A percentile compares a stretch with the other conserved stretches of the same genome.
These are phyloP conservation scores for Boletus fagicola DNA, from an alignment of 768 basidiomycete genomes.

Conservation along the genomic window DNA sequence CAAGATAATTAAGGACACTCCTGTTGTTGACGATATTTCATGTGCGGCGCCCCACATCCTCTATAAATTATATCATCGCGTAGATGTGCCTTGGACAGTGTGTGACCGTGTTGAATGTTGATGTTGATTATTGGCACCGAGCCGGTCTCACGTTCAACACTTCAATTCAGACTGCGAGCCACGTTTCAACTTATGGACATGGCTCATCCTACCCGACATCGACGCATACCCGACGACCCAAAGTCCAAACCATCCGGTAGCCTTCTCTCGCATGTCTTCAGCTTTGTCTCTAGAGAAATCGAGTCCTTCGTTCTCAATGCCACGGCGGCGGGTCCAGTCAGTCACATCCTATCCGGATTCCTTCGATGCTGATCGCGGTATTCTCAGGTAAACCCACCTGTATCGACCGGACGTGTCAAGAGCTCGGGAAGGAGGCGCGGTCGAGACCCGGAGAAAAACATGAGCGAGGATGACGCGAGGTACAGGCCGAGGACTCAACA, in stretches of 20 bases:
- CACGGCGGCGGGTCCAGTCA: slow-evolving; percentile 43
- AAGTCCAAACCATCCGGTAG: slow-evolving; percentile 30
- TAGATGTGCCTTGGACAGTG: slow-evolving; percentile 12
- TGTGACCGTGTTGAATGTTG: slow-evolving; percentile 1
- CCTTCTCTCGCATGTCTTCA: slow-evolving; percentile 61
- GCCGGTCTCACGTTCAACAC: slow-evolving; percentile 20
- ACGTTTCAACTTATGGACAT: slow-evolving; percentile 5
- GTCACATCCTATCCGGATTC: not conserved
- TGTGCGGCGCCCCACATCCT: slow-evolving; percentile 2
- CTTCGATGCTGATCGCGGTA: slow-evolving; percentile 4
- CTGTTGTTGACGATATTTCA: slow-evolving; percentile 8
- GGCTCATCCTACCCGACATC: slow-evolving; percentile 8
- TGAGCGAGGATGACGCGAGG: slow-evolving; percentile 15
- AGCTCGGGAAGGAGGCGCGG: slow-evolving; percentile 6
- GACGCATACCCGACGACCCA: not conserved
- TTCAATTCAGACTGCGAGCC: not conserved
- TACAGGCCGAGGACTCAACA: slow-evolving; percentile 7
- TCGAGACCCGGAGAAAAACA: slow-evolving; percentile 8
- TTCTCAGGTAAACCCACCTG: slow-evolving; percentile 18
- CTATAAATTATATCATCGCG: slow-evolving; percentile 9
- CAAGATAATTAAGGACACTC: slow-evolving; percentile 14
- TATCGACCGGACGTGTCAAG: slow-evolving; percentile 13
- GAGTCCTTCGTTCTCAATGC: slow-evolving; percentile 70
- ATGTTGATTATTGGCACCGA: slow-evolving; percentile 14
- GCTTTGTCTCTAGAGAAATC: slow-evolving; percentile 68